Conservation (phyloP, 192 early-diverging fungal species). For the Gryganskiella cystojenkinii region DNA sequence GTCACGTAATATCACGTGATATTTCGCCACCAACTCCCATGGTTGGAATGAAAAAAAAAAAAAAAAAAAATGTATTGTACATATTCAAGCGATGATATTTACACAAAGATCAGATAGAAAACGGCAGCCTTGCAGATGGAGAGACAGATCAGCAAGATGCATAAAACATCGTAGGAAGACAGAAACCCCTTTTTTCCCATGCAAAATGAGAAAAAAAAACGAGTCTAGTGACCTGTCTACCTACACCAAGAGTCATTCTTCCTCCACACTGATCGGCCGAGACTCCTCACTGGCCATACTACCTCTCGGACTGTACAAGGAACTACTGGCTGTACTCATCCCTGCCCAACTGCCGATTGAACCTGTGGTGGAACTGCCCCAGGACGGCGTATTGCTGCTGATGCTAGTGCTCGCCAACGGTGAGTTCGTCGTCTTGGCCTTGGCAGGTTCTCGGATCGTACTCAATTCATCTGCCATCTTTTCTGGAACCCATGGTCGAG, state of each 20-base stretch:
- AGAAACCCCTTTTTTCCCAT: no score
- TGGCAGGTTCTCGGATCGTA: slow-evolving; percentile 65
- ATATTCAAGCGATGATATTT: no score
- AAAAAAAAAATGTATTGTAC: not conserved
- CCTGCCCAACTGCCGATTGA: slow-evolving; percentile 20
- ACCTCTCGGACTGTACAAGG: slow-evolving; percentile 12
- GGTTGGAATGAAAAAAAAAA: not conserved
- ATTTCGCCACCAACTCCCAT: no score
- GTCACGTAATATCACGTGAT: no score
- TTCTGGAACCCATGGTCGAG: slow-evolving; percentile 73
- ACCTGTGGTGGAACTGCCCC: slow-evolving; percentile 2
- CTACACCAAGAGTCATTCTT: slow-evolving; percentile 39
- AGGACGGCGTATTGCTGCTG: not conserved
- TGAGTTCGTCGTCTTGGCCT: slow-evolving; percentile 17
- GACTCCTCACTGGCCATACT: slow-evolving; percentile 21
- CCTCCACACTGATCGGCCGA: slow-evolving; percentile 30
- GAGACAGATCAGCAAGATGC: no score
- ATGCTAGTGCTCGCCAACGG: not conserved
- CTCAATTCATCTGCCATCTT: slow-evolving; percentile 80
- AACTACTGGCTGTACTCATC: slow-evolving; percentile 1
- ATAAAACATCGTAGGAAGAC: no score
- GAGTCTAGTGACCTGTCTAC: not conserved
- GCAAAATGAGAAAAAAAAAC: slow-evolving; percentile 1
- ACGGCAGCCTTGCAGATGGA: no score
- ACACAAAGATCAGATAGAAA: no score